phyloP scores from a whole-genome alignment of 139 green algal genomes.

The Volvox africanus region DNA sequence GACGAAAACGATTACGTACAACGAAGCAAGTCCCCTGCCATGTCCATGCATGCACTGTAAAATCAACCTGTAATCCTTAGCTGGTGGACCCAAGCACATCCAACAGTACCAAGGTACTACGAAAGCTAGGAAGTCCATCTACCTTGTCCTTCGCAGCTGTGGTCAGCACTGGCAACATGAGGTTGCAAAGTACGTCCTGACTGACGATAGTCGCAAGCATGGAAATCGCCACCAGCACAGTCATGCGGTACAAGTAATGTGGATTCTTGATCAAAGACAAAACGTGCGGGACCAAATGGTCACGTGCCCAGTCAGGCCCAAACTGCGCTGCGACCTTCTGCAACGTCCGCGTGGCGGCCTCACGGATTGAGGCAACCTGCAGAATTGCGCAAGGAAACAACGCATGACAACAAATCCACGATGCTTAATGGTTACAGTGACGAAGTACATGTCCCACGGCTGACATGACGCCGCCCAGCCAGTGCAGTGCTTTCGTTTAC shows the following conservation, averaged over 20 bases:
- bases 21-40: too few relatives aligned
- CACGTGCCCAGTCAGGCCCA: conserved; percentile 92
- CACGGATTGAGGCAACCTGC: conserved; percentile 88
- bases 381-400: neutral
- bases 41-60: too few relatives aligned
- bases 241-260: conserved; percentile 99
- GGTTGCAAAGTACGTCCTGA: conserved; percentile 84
- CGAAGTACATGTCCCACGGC: too few relatives aligned
- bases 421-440: too few relatives aligned
- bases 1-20: too few relatives aligned
- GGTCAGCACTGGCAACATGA: conserved; percentile 93
- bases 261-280: conserved; percentile 68
- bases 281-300: conserved; percentile 91
- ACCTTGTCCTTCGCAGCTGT: conserved; percentile 81
- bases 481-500: too few relatives aligned
- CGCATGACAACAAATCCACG: too few relatives aligned
- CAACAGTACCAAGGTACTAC: too few relatives aligned
- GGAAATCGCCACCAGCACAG: conserved; percentile 86
- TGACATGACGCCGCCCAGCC: too few relatives aligned
- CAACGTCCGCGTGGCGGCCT: conserved; percentile 92
- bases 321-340: conserved; percentile 94
- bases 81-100: too few relatives aligned
- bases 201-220: conserved; percentile 85
- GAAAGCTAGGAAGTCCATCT: neutral
- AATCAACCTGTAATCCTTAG: too few relatives aligned